These are phyloP conservation scores for Wickerhamomyces mucosus DNA, from an alignment of 805 yeast species.

Conservation along the genomic window DNA sequence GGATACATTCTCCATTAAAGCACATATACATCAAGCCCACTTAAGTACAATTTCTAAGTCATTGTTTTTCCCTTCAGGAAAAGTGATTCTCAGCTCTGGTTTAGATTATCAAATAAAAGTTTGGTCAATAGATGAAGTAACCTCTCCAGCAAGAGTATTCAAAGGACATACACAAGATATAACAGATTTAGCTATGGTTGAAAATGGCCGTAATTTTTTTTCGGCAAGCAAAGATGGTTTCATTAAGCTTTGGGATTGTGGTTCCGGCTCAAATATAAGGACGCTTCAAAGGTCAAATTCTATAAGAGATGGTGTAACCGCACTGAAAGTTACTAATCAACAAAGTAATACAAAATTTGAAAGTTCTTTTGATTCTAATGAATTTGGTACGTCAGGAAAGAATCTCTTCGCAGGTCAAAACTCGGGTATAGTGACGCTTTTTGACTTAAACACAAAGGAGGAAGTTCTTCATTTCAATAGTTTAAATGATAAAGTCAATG, in stretches of 20 bases:
- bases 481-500: conserved; percentile 11
- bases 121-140: conserved; percentile 45
- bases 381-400: conserved; percentile 41
- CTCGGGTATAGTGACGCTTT: conserved; percentile 28
- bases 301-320: conserved; percentile 26
- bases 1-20: too few species aligned
- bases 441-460: conserved; percentile 26
- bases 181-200: conserved; percentile 43
- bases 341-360: background rate
- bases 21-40: conserved; percentile 37
- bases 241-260: conserved; percentile 62
- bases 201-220: conserved; percentile 57
- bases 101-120: conserved; percentile 49
- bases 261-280: conserved; percentile 37
- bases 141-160: conserved; percentile 42
- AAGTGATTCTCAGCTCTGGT: conserved; percentile 51
- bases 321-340: conserved; percentile 9
- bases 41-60: conserved; percentile 33
- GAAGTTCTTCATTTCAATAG: conserved; percentile 20
- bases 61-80: conserved; percentile 52
- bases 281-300: conserved; percentile 28
- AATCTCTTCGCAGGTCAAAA: conserved; percentile 33
- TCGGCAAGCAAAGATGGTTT: conserved; percentile 48
- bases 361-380: conserved; percentile 32
- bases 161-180: conserved; percentile 39